phyloP scores from a whole-genome alignment of 2,329 filamentous ascomycete species.

The Fusarium globosum region DNA sequence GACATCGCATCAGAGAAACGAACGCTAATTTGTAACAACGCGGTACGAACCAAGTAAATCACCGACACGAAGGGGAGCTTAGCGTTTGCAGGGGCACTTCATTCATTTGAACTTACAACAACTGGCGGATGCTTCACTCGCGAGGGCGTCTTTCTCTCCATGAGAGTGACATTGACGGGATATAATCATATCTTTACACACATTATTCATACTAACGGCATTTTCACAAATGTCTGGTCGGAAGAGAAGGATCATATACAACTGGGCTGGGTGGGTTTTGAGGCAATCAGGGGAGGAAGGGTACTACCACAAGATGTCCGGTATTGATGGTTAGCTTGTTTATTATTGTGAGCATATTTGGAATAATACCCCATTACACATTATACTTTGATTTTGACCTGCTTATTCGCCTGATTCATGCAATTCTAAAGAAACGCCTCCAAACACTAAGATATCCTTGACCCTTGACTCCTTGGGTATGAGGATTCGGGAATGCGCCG shows the following conservation, averaged over 20 bases:
- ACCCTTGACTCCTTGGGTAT: not conserved
- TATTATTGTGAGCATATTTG: conserved; percentile 44
- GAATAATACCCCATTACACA: conserved; percentile 46
- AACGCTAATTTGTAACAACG: conserved; percentile 35
- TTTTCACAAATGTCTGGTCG: conserved; percentile 24
- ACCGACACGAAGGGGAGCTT: conserved; percentile 26
- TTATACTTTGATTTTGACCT: not conserved
- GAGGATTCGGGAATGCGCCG: not conserved
- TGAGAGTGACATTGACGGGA: conserved; percentile 17
- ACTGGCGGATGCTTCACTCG: conserved; percentile 18
- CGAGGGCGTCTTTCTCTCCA: conserved; percentile 28
- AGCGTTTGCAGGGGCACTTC: conserved; percentile 35
- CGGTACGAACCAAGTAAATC: conserved; percentile 22
- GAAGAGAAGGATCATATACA: conserved; percentile 33
- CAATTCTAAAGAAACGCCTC: not conserved
- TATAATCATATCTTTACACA: conserved; percentile 29
- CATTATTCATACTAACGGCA: conserved; percentile 24
- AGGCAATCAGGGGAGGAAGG: conserved; percentile 14
- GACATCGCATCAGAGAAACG: conserved; percentile 26
- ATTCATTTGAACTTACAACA: conserved; percentile 27
- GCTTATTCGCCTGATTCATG: not conserved
- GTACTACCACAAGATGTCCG: conserved; percentile 25
- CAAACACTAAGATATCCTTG: not conserved
- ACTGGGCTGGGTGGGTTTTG: conserved; percentile 11
- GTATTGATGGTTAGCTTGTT: conserved; percentile 40